Evolutionary conservation across 1,284 basidiomycete genomes (phyloP).

Genomic region (Hortiboletus rubellus): DNA sequence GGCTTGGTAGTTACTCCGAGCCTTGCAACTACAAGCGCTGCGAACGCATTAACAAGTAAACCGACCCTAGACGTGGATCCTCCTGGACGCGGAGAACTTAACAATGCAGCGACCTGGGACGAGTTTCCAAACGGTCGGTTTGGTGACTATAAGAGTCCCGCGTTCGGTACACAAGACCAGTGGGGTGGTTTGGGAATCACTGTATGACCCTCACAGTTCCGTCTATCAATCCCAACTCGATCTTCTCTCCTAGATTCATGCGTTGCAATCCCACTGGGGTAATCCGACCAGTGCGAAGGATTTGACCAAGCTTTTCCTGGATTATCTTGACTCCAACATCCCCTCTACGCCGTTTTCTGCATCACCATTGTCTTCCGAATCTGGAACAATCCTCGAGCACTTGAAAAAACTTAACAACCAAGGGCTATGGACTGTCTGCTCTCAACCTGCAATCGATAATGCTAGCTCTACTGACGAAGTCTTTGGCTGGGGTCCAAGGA

Average conservation of each 20-base stretch:
- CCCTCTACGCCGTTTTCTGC: slow-evolving; percentile 88
- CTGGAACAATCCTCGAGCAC: slow-evolving; percentile 76
- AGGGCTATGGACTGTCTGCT: slow-evolving; percentile 96
- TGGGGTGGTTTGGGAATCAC: slow-evolving; percentile 66
- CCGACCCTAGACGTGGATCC: slow-evolving; percentile 51
- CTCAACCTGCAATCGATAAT: slow-evolving; percentile 92
- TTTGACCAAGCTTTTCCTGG: slow-evolving; percentile 78
- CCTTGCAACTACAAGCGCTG: slow-evolving; percentile 47
- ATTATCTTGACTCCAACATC: slow-evolving; percentile 72
- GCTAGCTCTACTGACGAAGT: slow-evolving; percentile 70
- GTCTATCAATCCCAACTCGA: not conserved
- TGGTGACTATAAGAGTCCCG: slow-evolving; percentile 95
- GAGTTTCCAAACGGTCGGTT: slow-evolving; percentile 99
- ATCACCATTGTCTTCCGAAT: slow-evolving; percentile 83
- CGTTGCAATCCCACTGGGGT: slow-evolving; percentile 80
- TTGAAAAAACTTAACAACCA: slow-evolving; percentile 74
- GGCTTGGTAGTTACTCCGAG: slow-evolving; percentile 58
- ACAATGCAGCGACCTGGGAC: slow-evolving; percentile 86
- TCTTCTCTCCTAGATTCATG: slow-evolving; percentile 49
- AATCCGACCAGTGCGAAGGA: slow-evolving; percentile 70
- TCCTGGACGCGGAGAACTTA: slow-evolving; percentile 67
- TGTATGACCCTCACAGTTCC: slow-evolving; percentile 37
- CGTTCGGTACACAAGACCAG: slow-evolving; percentile 80
- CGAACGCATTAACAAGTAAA: slow-evolving; percentile 53
- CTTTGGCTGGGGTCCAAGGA: slow-evolving; percentile 91